Evolutionary conservation across 257 asterid species (phyloP).

Genomic region (Rehmannia glutinosa): DNA sequence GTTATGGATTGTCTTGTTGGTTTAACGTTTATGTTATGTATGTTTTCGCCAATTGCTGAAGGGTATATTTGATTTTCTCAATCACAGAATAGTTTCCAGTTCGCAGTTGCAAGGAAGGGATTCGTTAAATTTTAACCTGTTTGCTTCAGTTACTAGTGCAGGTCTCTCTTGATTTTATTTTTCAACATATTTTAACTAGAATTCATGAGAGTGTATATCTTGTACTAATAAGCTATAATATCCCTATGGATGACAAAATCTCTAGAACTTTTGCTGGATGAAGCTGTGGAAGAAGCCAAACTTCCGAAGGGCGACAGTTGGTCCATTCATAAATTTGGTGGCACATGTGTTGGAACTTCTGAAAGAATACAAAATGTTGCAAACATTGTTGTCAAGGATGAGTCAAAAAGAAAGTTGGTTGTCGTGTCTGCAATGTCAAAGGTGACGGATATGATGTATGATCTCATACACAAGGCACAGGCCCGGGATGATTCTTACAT

Average conservation of each 20-base stretch:
- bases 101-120: slow-evolving; percentile 36
- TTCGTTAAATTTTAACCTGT: slow-evolving; percentile 27
- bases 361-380: slow-evolving; percentile 88
- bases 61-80: slow-evolving; percentile 2
- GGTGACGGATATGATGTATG: slow-evolving; percentile 98
- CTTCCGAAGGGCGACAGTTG: slow-evolving; percentile 84
- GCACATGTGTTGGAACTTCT: slow-evolving; percentile 92
- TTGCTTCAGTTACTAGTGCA: slow-evolving; percentile 66
- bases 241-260: not conserved
- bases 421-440: slow-evolving; percentile 98
- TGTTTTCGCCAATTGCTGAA: slow-evolving; percentile 3
- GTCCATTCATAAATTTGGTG: slow-evolving; percentile 97
- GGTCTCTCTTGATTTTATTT: slow-evolving; percentile 28
- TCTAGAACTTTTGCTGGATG: slow-evolving; percentile 49
- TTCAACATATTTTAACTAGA: not conserved
- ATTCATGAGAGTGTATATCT: not conserved
- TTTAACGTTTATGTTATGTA: not conserved
- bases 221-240: slow-evolving; percentile 8
- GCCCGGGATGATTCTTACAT: slow-evolving; percentile 68
- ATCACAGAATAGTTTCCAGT: slow-evolving; percentile 44
- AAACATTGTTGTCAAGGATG: slow-evolving; percentile 64
- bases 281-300: slow-evolving; percentile 44
- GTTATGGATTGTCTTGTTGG: not conserved
- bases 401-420: slow-evolving; percentile 72
- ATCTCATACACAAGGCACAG: slow-evolving; percentile 80